Evolutionary conservation across 192 early-diverging fungal species (phyloP), one percentile per base, ranked within the genome.

Genomic region (Geranomyces michiganensis): DNA sequence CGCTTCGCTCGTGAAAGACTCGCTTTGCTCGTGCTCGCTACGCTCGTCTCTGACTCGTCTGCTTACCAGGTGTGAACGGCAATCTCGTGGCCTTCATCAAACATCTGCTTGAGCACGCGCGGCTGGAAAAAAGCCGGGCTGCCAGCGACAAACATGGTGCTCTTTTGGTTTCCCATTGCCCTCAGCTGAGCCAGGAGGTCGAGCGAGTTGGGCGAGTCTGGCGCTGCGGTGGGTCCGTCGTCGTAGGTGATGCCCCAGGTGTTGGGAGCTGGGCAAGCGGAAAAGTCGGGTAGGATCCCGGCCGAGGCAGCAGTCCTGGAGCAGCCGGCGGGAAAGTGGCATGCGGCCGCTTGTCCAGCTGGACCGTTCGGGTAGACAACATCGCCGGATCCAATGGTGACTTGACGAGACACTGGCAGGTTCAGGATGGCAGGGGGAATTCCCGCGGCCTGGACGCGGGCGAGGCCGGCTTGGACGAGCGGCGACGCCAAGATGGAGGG

Each of bases 41-140:
- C 72, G 63, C 76, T 24, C 45, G n/a, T n/a, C n/a, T n/a, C n/a
- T n/a, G n/a, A n/a, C n/a, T n/a, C n/a, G n/a, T n/a, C n/a, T n/a
- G n/a, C n/a, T n/a, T n/a, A n/a, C 85, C 87, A 89, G 9, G 81
- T 87, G 68, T 79, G 80, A 24, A 75, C 45, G 14, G 71, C 77
- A 43, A 78, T 81, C 55, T 78, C 71, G 62, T 78, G 76, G 14
- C 80, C 77, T 0, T 55, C 71, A 43, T 78, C 61, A 56, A 65
- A 76, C 21, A 64, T 36, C 21, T 59, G 56, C 62, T 76, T 62
- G 22, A 79, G 59, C 24, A 67, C 73, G 15, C 67, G 33, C 41
- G 73, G 65, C 66, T 82, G 67, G 44, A 17, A 22, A 22, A 46
- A 65, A 32, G 58, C 48, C 56, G 78, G 60, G 15, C 22, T 8